phyloP scores from a whole-genome alignment of 2,329 filamentous ascomycete genomes.

The Dendryphion nanum region DNA sequence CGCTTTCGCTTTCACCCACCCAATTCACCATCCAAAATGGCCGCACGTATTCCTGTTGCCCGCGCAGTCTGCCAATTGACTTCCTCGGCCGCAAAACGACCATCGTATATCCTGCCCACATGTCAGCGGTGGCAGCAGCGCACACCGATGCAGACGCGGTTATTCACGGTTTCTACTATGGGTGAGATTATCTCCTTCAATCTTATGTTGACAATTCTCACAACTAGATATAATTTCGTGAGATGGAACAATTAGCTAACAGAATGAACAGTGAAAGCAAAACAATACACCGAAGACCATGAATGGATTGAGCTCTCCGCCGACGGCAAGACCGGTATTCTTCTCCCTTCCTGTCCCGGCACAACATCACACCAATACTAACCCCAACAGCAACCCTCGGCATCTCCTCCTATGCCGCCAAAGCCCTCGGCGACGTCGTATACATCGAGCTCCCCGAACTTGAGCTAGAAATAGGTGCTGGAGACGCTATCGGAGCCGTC shows the following conservation, averaged over 20 bases:
- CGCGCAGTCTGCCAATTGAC: slow-evolving; percentile 37
- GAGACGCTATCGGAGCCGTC: slow-evolving; percentile 88
- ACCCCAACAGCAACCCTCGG: slow-evolving; percentile 61
- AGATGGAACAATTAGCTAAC: no score
- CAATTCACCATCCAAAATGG: slow-evolving; percentile 26
- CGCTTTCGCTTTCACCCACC: slow-evolving; percentile 6
- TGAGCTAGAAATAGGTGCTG: slow-evolving; percentile 66
- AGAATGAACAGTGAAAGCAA: slow-evolving; percentile 59
- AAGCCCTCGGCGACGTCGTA: slow-evolving; percentile 92
- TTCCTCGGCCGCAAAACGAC: slow-evolving; percentile 22
- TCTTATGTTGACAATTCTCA: not conserved
- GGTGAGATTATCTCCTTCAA: slow-evolving; percentile 18
- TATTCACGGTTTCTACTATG: slow-evolving; percentile 40
- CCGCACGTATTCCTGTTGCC: slow-evolving; percentile 30
- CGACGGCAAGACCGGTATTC: slow-evolving; percentile 73
- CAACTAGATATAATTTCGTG: no score
- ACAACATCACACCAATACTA: not conserved
- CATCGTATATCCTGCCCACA: slow-evolving; percentile 13
- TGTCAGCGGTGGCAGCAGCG: slow-evolving; percentile 26
- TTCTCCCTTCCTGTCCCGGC: not conserved
- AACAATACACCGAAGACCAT: slow-evolving; percentile 95
- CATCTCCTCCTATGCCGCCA: slow-evolving; percentile 87
- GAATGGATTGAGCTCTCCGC: slow-evolving; percentile 93
- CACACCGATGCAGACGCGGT: slow-evolving; percentile 25
- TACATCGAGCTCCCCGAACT: slow-evolving; percentile 88